Base-by-base conservation (phyloP, 1,139 yeast species). In the Kodamaea anthophila region DNA sequence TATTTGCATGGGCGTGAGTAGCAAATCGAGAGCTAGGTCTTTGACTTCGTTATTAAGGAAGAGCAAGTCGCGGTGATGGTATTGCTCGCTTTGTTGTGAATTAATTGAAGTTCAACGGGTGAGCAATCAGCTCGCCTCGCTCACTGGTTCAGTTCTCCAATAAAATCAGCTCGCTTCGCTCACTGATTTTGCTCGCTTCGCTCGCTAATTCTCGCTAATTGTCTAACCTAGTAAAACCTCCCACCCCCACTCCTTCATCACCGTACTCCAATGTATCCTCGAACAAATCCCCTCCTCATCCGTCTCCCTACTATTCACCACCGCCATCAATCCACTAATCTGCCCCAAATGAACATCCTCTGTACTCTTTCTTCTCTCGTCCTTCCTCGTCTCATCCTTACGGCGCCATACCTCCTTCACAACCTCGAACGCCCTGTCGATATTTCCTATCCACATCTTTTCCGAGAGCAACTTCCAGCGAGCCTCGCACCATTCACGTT, bases 171-270 rank as follows among this genome's bases (percentile, higher is more conserved):
- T n/a, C n/a, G n/a, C n/a, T n/a, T n/a, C n/a, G n/a, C n/a, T n/a
- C n/a, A n/a, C n/a, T n/a, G n/a, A n/a, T n/a, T n/a, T n/a, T n/a
- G n/a, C n/a, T n/a, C n/a, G n/a, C n/a, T n/a, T n/a, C n/a, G n/a
- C n/a, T n/a, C n/a, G n/a, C n/a, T n/a, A n/a, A n/a, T n/a, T n/a
- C n/a, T n/a, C n/a, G 8, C 8, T 22, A n/a, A 22, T 24, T 16
- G 11, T 14, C 30, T 28, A 60, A 4, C 65, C 80, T 23, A 74
- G 49, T 25, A 77, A 48, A 9, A 78, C 77, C 47, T 78, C 84
- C 84, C 85, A 77, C 1, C 78, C 77, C 85, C 85, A 77, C 41
- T 77, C 84, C 41, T 71, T 70, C 84, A 77, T 78, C 9, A 78
- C 74, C 0, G 70, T 56, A 31, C 76, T 71, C 86, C 86, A 78